Evolutionary conservation across 2,329 filamentous ascomycete genomes (phyloP), one percentile per base, ranked within the genome.

Genomic region (Sclerotinia spermophila): DNA sequence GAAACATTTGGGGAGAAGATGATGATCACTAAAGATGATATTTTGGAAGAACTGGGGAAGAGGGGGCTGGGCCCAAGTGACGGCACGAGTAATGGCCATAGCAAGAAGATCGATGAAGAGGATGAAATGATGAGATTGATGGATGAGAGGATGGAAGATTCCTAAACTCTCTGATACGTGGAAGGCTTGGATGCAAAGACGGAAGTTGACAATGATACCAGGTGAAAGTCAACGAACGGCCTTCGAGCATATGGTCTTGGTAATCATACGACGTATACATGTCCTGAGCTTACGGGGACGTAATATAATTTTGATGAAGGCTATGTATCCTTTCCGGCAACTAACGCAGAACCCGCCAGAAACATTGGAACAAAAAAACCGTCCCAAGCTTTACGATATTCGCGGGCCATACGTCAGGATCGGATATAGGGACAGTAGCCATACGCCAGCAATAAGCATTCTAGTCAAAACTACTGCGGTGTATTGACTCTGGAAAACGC

Each of bases 101-200:
- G 30, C 4, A 30, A 56, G 24, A 56, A 56, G 24, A 30, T 42
- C 4, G 60, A 38, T 13, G 59, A 45, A 44, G 59, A 69, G 33
- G 59, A 69, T 35, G 71, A 55, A 33, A 74, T 68, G 68, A 69
- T 74, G 67, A 75, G 73, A 38, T 62, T 64, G 10, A 72, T 79
- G 67, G 77, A 78, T 69, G 75, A 74, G 44, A 78, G 75, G 44
- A 72, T 76, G 71, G 68, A 62, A 42, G 68, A 65, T 58, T 38
- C 42, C 7, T 70, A 55, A 51, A 65, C 33, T 27, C 10, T 59
- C 11, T 21, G 17, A 30, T 30, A 42, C 13, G 5, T 21, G 33
- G 45, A 27, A 17, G 56, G 33, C 13, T 38, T 59, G 55, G 21
- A 59, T 3, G 10, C 17, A 11, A 59, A 30, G 48, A 27, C 19